These are phyloP conservation scores for Alternaria tenuissima DNA, from an alignment of 2,329 filamentous ascomycete species.

Conservation along the genomic window DNA sequence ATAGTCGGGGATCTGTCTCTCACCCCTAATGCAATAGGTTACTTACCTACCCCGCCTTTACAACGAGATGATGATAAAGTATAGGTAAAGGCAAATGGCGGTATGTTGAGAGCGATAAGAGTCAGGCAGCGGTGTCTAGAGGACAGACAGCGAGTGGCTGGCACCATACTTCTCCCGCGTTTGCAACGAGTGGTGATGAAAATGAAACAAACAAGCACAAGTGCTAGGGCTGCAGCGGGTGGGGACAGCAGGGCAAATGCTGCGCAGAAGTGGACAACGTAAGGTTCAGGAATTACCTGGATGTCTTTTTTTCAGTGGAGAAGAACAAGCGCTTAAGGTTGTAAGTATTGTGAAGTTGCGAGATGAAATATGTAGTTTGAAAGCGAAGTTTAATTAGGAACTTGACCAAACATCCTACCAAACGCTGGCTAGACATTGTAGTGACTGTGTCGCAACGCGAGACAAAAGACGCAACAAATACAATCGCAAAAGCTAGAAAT, in stretches of 20 bases:
- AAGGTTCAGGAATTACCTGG: not conserved
- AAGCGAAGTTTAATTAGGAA: not conserved
- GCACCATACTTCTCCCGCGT: not conserved
- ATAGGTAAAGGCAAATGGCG: not conserved
- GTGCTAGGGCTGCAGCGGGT: not conserved
- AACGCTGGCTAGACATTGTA: constrained; percentile 3
- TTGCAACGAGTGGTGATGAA: not conserved
- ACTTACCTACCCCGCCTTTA: not conserved
- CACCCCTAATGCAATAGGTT: not conserved
- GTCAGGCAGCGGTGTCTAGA: not conserved
- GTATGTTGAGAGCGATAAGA: not conserved
- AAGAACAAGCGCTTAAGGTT: not conserved
- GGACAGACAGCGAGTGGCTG: not conserved
- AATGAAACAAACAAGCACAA: not conserved
- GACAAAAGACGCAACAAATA: constrained; percentile 1
- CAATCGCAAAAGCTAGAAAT: not conserved
- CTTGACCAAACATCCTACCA: not conserved
- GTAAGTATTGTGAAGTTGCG: not conserved
- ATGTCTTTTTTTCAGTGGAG: not conserved
- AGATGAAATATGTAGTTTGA: not conserved
- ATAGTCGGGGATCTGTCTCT: not conserved
- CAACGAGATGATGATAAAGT: not conserved
- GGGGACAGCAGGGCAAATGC: not conserved
- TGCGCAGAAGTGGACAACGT: not conserved
- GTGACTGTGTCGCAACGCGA: constrained; percentile 12